These are phyloP conservation scores for Aspergillus pseudoviridinutans DNA, from an alignment of 2,329 filamentous ascomycete genomes.

Conservation along the genomic window DNA sequence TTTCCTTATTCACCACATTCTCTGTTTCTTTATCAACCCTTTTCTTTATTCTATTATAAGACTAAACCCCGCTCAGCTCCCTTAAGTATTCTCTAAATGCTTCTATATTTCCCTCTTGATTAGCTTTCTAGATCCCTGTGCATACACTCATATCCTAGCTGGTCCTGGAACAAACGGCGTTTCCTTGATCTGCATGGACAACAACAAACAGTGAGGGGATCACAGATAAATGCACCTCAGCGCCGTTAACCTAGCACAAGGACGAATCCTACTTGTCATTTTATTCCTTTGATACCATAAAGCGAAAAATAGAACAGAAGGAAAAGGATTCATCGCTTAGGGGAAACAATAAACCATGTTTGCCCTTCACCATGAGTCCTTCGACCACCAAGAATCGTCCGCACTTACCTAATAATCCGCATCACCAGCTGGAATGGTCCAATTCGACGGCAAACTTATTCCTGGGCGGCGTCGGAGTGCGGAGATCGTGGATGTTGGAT, in stretches of 20 bases:
- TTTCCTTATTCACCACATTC: too few relatives aligned
- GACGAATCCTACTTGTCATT: neutral
- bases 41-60: neutral
- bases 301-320: neutral
- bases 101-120: neutral
- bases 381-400: conserved; percentile 10
- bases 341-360: neutral
- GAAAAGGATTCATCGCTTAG: neutral
- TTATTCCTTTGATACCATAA: neutral
- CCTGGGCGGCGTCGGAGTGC: conserved; percentile 28
- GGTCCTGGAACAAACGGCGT: neutral
- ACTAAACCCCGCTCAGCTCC: neutral
- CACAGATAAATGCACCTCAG: neutral
- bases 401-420: conserved; percentile 9
- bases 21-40: neutral
- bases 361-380: conserved; percentile 6
- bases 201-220: neutral
- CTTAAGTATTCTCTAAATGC: neutral
- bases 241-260: neutral
- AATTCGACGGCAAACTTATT: conserved; percentile 41
- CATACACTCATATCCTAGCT: neutral
- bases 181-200: neutral
- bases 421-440: conserved; percentile 22
- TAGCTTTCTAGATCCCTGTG: neutral
- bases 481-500: conserved; percentile 38